These are phyloP conservation scores for Aureobasidium pullulans DNA, from an alignment of 2,329 filamentous ascomycete species.

Conservation along the genomic window DNA sequence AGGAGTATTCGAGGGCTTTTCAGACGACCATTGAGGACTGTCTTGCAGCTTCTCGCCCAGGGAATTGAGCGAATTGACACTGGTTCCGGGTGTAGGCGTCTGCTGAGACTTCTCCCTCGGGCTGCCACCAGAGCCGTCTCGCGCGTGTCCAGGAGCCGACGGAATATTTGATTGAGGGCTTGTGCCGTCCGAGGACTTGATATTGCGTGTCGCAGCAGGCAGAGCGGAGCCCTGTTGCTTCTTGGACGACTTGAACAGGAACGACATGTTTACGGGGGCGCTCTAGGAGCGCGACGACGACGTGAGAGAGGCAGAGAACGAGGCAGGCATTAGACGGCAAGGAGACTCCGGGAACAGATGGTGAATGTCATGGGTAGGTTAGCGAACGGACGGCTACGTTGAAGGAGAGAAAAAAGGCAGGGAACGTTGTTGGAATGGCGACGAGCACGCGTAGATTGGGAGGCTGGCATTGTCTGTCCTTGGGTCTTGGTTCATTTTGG, in stretches of 20 bases:
- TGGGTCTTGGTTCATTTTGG: conserved; percentile 5
- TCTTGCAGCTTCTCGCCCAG: conserved; percentile 31
- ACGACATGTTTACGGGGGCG: conserved; percentile 35
- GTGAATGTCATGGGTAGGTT: conserved; percentile 5
- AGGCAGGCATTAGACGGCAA: conserved; percentile 7
- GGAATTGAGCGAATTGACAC: conserved; percentile 61
- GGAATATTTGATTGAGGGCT: conserved; percentile 33
- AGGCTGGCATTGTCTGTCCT: conserved; percentile 2
- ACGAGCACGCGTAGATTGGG: conserved; percentile 8
- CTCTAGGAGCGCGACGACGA: conserved; percentile 9
- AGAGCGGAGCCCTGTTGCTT: conserved; percentile 34
- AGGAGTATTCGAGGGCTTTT: conserved; percentile 28
- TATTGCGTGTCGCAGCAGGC: conserved; percentile 49
- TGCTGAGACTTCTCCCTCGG: conserved; percentile 28
- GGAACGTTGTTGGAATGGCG: conserved; percentile 12
- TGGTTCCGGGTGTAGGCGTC: conserved; percentile 68
- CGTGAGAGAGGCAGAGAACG: not conserved
- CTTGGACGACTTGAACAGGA: conserved; percentile 44
- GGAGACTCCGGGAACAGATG: not conserved
- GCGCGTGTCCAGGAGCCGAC: conserved; percentile 18
- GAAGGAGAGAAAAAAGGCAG: not conserved
- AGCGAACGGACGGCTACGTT: conserved; percentile 4
- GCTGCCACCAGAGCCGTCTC: conserved; percentile 20
- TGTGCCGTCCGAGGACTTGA: conserved; percentile 48
- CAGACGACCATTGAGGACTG: conserved; percentile 7